Conservation (phyloP, 1,139 yeast genomes). For the Scheffersomyces illinoinensis region DNA sequence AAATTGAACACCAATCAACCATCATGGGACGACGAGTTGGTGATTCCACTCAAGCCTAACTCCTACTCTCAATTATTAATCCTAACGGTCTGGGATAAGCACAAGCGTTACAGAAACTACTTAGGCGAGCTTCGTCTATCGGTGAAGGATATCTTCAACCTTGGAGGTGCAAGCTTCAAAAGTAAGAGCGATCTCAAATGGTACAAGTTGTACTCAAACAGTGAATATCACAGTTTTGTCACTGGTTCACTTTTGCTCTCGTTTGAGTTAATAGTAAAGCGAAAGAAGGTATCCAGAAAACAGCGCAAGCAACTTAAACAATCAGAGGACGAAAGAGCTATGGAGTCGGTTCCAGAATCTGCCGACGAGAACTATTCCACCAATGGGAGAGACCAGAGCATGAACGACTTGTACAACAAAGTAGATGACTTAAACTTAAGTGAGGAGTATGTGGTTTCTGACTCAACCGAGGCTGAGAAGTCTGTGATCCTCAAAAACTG, state of each 20-base stretch:
- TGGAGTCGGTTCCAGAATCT: not conserved
- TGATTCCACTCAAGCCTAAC: constrained; percentile 29
- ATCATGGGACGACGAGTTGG: constrained; percentile 43
- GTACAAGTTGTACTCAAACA: constrained; percentile 52
- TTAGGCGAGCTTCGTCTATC: constrained; percentile 57
- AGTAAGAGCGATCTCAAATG: constrained; percentile 42
- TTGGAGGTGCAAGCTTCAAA: constrained; percentile 14
- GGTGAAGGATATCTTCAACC: constrained; percentile 42
- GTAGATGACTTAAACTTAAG: constrained; percentile 13
- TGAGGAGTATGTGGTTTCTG: constrained; percentile 10
- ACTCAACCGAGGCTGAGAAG: constrained; percentile 9
- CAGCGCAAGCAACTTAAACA: constrained; percentile 8
- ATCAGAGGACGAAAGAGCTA: constrained; percentile 3
- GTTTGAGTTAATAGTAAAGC: constrained; percentile 43
- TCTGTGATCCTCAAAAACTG: constrained; percentile 25
- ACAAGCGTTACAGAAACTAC: constrained; percentile 46
- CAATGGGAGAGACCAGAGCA: not conserved
- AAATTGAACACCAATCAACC: constrained; percentile 44
- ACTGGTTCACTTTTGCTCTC: constrained; percentile 59
- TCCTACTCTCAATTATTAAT: constrained; percentile 33
- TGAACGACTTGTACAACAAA: constrained; percentile 8
- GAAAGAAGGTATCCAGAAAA: constrained; percentile 9
- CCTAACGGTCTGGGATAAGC: constrained; percentile 49
- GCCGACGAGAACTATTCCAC: not conserved
- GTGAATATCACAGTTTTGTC: constrained; percentile 47